A percentile compares a stretch with the other conserved stretches of the same genome.
Conservation (phyloP, 805 yeast genomes). For the Metschnikowia sp. region DNA sequence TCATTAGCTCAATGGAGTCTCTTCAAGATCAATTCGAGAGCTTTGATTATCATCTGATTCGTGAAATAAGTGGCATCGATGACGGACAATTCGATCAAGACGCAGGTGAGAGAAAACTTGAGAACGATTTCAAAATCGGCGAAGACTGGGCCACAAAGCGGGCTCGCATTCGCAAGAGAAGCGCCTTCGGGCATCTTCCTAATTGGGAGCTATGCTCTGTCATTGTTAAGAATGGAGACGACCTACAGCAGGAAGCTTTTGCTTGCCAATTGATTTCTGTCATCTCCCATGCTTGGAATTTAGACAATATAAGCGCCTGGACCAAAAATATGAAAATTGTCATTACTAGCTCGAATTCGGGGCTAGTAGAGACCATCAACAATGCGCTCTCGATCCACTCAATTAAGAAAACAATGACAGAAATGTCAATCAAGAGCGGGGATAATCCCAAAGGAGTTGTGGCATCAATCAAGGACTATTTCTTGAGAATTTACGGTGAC, state of each 20-base stretch:
- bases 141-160: conserved; percentile 91
- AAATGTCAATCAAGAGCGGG: conserved; percentile 61
- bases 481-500: conserved; percentile 69
- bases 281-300: conserved; percentile 81
- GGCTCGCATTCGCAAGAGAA: conserved; percentile 71
- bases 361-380: conserved; percentile 92
- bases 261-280: conserved; percentile 92
- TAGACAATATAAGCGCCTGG: conserved; percentile 72
- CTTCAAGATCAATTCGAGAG: conserved; percentile 41
- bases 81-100: conserved; percentile 13
- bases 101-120: conserved; percentile 83
- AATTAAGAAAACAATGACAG: conserved; percentile 86
- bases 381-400: conserved; percentile 94
- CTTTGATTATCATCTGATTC: conserved; percentile 43
- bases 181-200: conserved; percentile 79
- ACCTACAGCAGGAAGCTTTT: conserved; percentile 93
- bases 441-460: conserved; percentile 63
- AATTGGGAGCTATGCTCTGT: conserved; percentile 96
- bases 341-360: conserved; percentile 86
- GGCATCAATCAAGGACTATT: conserved; percentile 76
- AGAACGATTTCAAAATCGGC: conserved; percentile 87
- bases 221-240: conserved; percentile 95
- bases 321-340: conserved; percentile 90
- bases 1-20: conserved; percentile 31
- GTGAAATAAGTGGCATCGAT: conserved; percentile 35